A percentile compares a stretch with the other conserved stretches of the same genome.
Conservation (phyloP, 257 asterid species). For the Solanum medicagineum region DNA sequence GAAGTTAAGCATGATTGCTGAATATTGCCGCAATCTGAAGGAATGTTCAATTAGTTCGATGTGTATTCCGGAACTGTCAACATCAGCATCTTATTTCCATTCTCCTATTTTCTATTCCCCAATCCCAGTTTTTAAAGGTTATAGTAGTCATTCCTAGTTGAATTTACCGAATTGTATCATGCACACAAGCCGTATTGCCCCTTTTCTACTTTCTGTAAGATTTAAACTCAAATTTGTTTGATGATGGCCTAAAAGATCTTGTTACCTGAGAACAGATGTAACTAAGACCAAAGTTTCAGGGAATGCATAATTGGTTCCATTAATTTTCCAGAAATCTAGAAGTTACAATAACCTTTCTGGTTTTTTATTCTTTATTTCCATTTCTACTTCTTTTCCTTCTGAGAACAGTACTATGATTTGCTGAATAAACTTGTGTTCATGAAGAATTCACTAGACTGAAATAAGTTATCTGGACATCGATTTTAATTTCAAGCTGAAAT, state of each 20-base stretch:
- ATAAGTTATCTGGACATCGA: slow-evolving; percentile 15
- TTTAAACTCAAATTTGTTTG: not conserved
- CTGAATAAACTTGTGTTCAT: slow-evolving; percentile 26
- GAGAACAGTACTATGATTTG: not conserved
- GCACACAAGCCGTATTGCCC: not conserved
- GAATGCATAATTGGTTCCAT: not conserved
- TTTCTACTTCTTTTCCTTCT: not conserved
- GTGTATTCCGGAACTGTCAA: not conserved
- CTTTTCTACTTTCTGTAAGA: not conserved
- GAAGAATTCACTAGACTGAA: slow-evolving; percentile 85
- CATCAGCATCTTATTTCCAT: not conserved
- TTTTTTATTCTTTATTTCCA: not conserved
- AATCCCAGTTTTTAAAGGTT: not conserved
- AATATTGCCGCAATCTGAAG: not conserved
- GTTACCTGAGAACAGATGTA: not conserved
- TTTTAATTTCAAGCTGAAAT: not conserved
- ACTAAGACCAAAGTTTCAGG: not conserved
- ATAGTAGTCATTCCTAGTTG: not conserved
- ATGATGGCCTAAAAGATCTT: not conserved
- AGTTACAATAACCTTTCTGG: not conserved
- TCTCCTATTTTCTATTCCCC: not conserved
- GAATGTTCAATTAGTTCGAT: not conserved
- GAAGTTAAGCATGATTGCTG: not conserved
- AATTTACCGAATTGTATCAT: not conserved
- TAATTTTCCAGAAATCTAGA: not conserved